Conservation (phyloP, 306 rosid genomes). For the Psophocarpus tetragonolobus region DNA sequence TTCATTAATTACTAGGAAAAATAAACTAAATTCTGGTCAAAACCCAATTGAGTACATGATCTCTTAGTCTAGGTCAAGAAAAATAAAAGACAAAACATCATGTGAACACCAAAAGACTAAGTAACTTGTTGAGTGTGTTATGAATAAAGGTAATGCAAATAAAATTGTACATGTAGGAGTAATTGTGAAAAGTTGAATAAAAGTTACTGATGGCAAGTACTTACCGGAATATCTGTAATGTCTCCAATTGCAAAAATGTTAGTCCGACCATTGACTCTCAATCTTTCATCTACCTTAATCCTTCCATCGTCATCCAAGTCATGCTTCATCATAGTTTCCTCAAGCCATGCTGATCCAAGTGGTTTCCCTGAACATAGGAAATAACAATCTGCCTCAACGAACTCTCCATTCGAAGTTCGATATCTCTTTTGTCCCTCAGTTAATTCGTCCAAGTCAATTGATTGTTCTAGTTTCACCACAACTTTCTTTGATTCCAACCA, state of each 20-base stretch:
- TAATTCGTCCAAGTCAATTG: constrained; percentile 36
- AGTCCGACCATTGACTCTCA: constrained; percentile 60
- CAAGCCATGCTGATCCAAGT: constrained; percentile 67
- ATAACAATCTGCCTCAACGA: constrained; percentile 62
- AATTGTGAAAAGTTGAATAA: background rate
- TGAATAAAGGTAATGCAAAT: background rate
- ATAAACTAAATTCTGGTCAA: background rate
- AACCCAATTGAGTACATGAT: background rate
- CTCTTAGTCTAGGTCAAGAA: constrained; percentile 6
- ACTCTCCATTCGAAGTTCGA: constrained; percentile 61
- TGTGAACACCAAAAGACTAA: background rate
- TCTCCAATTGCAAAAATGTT: constrained; percentile 82
- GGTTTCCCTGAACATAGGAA: constrained; percentile 62
- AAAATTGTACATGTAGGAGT: too few species aligned
- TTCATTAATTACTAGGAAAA: constrained; percentile 1
- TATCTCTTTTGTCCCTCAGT: constrained; percentile 43
- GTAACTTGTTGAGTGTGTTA: constrained; percentile 14
- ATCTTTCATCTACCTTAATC: constrained; percentile 60
- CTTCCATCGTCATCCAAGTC: constrained; percentile 57
- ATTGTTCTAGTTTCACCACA: constrained; percentile 60
- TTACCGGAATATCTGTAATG: constrained; percentile 71
- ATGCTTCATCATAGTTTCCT: constrained; percentile 42
- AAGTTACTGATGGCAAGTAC: constrained; percentile 23
- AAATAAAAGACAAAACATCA: background rate
- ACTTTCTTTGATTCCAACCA: constrained; percentile 67